A percentile compares a stretch with the other conserved stretches of the same genome.
Evolutionary conservation across 1,284 basidiomycete genomes (phyloP).

Genomic region (Mycena citricolor): DNA sequence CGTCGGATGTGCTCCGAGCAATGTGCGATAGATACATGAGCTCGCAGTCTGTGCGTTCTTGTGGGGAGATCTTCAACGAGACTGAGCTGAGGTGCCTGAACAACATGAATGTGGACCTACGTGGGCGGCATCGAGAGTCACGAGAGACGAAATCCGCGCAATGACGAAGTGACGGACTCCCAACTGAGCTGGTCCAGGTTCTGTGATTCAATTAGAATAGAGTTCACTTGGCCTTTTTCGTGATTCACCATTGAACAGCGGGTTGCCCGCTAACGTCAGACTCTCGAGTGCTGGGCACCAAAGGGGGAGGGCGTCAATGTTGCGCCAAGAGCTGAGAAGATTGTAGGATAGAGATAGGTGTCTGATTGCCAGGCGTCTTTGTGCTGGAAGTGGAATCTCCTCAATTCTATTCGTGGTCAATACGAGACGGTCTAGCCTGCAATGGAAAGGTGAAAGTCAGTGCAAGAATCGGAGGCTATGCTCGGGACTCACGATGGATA

Average conservation of each 20-base stretch:
- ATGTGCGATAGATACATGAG: conserved; percentile 77
- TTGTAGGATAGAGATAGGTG: conserved; percentile 71
- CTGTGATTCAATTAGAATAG: too few relatives aligned
- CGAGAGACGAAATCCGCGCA: conserved; percentile 68
- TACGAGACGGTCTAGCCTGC: conserved; percentile 51
- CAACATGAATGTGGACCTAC: conserved; percentile 42
- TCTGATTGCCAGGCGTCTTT: conserved; percentile 39
- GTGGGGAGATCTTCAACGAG: conserved; percentile 54
- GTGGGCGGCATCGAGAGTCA: conserved; percentile 64
- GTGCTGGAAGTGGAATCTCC: conserved; percentile 39
- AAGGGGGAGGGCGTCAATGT: conserved; percentile 65
- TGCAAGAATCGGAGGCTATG: conserved; percentile 17
- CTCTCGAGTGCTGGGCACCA: conserved; percentile 67
- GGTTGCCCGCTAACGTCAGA: conserved; percentile 61
- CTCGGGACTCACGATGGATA: conserved; percentile 50
- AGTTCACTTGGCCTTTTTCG: too few relatives aligned
- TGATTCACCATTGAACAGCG: conserved; percentile 62
- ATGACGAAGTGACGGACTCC: conserved; percentile 70
- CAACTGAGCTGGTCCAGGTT: too few relatives aligned
- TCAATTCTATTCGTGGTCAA: conserved; percentile 65
- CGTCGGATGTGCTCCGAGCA: conserved; percentile 42
- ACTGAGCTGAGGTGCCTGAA: conserved; percentile 17
- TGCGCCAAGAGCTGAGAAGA: conserved; percentile 58
- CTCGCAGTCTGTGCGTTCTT: conserved; percentile 85
- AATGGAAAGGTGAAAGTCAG: conserved; percentile 43